Base-by-base conservation (phyloP, 225 moss, liverwort and hornwort species). In the Bryum argenteum region DNA sequence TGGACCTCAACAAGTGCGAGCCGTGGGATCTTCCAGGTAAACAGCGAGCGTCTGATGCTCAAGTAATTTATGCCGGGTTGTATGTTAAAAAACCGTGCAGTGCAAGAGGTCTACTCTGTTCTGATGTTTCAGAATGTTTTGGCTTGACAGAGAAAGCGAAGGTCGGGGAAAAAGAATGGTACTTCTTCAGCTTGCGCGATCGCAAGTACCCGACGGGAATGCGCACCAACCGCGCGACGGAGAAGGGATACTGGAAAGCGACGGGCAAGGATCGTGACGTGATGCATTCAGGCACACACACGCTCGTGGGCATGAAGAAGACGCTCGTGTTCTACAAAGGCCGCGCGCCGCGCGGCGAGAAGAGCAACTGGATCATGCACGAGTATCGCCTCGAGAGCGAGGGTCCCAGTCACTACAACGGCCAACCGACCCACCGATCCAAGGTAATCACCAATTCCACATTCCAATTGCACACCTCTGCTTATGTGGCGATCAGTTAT, bases 331-430 rank as follows among this genome's bases (percentile, higher is more conserved):
- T 85, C 68, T 85, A 85, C 48, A 53, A 58, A 3, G 85, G 85
- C 22, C 85, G 85, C 14, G 85, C 85, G 19, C 85, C 85, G 4
- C 82, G 79, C 50, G 85, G 85, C 63, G 77, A 82, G 79, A 85
- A 85, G 71, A 82, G 82, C 8, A 74, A 79, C 74, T 85, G 85
- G 85, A 85, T 85, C 60, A 85, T 85, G 85, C 85, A 85, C 48
- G 85, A 85, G 57, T 85, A 85, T 45, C 82, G 85, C 10, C 53
- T 85, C 17, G 82, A 85, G 71, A 77, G 51, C n/a, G 85, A 79
- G 20, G 13, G 71, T 14, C 42, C 63, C 11, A 82, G 51, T 37
- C 81, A 78, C 37, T 75, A 71, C 69, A 22, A 62, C 70, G 61
- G 55, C 24, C 82, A 82, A 60, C 85, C 79, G 19, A 42, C 79